phyloP scores from a whole-genome alignment of 257 asterid species.

The Penstemon davidsonii region DNA sequence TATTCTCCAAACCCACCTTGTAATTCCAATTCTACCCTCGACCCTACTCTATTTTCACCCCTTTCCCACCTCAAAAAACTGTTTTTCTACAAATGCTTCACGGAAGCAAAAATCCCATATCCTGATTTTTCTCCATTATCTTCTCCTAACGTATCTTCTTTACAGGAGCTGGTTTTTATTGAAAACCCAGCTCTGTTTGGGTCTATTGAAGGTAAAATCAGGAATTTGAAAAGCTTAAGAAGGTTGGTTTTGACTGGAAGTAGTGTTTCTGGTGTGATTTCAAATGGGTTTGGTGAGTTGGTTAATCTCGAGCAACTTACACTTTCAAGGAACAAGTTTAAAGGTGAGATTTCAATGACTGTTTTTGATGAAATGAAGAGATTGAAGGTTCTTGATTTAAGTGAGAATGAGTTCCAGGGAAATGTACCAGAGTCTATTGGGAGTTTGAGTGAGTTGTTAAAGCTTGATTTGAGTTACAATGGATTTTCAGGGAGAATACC shows the following conservation, averaged over 20 bases:
- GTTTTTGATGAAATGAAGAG: conserved; percentile 44
- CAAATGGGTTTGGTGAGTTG: conserved; percentile 41
- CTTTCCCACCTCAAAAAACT: conserved; percentile 57
- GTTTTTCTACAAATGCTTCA: conserved; percentile 79
- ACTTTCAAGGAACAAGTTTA: conserved; percentile 54
- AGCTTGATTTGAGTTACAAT: conserved; percentile 70
- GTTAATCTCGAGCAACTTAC: conserved; percentile 64
- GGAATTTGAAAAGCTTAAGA: conserved; percentile 34
- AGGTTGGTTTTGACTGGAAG: conserved; percentile 66
- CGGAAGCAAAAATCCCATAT: conserved; percentile 30
- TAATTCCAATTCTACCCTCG: conserved; percentile 43
- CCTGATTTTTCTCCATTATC: conserved; percentile 47
- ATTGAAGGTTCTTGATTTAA: conserved; percentile 67
- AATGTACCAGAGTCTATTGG: conserved; percentile 56
- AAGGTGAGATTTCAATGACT: conserved; percentile 40
- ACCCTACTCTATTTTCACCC: conserved; percentile 45
- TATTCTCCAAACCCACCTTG: conserved; percentile 82
- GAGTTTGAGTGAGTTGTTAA: conserved; percentile 43
- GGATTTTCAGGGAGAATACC: conserved; percentile 67
- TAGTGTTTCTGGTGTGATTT: conserved; percentile 43
- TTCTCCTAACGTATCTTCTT: conserved; percentile 18
- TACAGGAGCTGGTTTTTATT: conserved; percentile 64
- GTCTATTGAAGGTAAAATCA: conserved; percentile 41
- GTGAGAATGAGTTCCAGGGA: conserved; percentile 54
- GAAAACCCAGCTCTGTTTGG: conserved; percentile 67